phyloP scores from a whole-genome alignment of 345 rosid genomes.

The Eucalyptus erythrocorys region DNA sequence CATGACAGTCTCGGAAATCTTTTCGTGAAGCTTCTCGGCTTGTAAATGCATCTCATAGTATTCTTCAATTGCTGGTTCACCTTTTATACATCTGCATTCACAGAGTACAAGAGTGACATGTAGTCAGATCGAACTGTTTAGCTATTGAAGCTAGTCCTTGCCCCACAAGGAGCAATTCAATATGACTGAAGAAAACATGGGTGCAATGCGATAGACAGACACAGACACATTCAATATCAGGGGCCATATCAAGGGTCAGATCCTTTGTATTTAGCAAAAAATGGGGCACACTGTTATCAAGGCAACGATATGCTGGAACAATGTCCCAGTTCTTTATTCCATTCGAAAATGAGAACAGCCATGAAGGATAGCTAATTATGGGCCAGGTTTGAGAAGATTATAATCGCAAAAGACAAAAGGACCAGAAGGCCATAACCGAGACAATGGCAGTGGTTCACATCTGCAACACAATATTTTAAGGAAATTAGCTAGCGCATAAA shows the following conservation, averaged over 20 bases:
- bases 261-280: not conserved
- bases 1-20: constrained; percentile 61
- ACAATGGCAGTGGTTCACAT: not conserved
- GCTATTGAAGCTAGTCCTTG: not conserved
- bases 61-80: constrained; percentile 89
- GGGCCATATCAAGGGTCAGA: not conserved
- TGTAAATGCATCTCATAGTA: constrained; percentile 63
- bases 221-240: not conserved
- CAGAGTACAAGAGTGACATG: not conserved
- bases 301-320: not conserved
- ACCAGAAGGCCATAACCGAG: not conserved
- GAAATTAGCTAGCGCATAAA: not conserved
- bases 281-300: not conserved
- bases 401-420: not conserved
- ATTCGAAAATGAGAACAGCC: not conserved
- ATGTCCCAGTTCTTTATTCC: not conserved
- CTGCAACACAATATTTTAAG: not conserved
- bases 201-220: not conserved
- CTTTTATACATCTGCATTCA: constrained; percentile 70
- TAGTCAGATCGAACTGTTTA: not conserved
- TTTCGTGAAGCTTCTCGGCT: constrained; percentile 30
- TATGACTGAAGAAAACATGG: not conserved
- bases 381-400: not conserved
- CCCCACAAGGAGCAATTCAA: not conserved
- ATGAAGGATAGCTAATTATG: not conserved